A percentile compares a stretch with the other conserved stretches of the same genome.
These are phyloP conservation scores for Amanita rimosa DNA, from an alignment of 768 basidiomycete species.

Conservation along the genomic window DNA sequence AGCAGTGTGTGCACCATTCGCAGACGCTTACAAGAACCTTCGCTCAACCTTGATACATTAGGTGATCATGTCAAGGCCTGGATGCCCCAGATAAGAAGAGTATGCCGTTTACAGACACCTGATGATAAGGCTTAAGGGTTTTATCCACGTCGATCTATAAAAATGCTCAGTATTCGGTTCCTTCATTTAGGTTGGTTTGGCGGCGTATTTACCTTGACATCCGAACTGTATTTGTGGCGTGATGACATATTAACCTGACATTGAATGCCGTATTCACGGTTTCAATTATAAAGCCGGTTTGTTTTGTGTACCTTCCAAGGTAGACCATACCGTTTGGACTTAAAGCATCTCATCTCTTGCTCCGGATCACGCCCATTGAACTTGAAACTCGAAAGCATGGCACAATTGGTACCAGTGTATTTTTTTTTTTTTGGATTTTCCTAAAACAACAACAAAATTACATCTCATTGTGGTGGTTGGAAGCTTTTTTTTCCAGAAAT, in stretches of 20 bases:
- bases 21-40: neutral
- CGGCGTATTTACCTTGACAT: neutral
- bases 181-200: neutral
- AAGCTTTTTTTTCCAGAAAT: conserved; percentile 21
- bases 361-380: neutral
- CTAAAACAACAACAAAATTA: neutral
- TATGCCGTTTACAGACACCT: too few relatives aligned
- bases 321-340: neutral
- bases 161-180: neutral
- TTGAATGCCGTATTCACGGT: neutral
- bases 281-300: neutral
- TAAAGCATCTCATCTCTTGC: neutral
- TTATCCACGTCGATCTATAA: too few relatives aligned
- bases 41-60: neutral
- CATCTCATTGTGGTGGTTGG: conserved; percentile 31
- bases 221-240: neutral
- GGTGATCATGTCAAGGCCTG: neutral
- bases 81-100: neutral
- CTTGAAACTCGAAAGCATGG: neutral
- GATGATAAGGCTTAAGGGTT: too few relatives aligned
- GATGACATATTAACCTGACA: neutral
- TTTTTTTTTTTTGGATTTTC: neutral
- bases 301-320: neutral
- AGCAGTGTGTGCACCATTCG: neutral
- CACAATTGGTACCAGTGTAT: neutral